Conservation (phyloP, 371 early-diverging fungal genomes). For the Mortierella sp. region DNA sequence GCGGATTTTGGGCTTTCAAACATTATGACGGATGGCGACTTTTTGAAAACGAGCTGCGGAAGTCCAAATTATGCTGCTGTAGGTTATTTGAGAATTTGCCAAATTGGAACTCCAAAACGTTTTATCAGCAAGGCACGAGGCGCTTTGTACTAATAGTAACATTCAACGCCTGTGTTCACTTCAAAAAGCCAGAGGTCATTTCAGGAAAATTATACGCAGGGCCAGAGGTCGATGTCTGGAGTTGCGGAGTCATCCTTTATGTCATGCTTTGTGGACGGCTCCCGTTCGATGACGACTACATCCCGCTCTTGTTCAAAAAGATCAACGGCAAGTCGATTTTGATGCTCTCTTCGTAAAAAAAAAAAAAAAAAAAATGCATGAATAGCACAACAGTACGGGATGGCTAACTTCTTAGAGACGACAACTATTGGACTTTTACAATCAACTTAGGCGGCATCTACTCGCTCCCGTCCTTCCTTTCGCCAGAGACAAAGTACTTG, state of each 20-base stretch:
- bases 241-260: slow-evolving; percentile 98
- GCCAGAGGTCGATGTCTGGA: slow-evolving; percentile 99
- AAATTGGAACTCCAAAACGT: neutral
- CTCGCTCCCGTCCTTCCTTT: slow-evolving; percentile 88
- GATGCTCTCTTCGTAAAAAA: neutral
- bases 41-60: slow-evolving; percentile 95
- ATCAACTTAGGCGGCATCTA: slow-evolving; percentile 83
- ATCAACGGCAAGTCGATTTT: slow-evolving; percentile 73
- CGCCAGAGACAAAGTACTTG: slow-evolving; percentile 85
- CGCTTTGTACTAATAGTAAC: neutral
- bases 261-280: slow-evolving; percentile 99
- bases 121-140: neutral
- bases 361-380: neutral
- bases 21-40: slow-evolving; percentile 95
- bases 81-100: slow-evolving; percentile 23
- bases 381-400: neutral
- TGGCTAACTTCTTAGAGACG: neutral
- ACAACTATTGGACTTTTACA: neutral
- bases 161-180: neutral
- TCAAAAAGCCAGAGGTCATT: slow-evolving; percentile 90
- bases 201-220: slow-evolving; percentile 96
- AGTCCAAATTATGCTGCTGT: slow-evolving; percentile 90
- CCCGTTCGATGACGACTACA: slow-evolving; percentile 99
- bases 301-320: slow-evolving; percentile 95
- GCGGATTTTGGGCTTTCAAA: slow-evolving; percentile 98